phyloP scores from a whole-genome alignment of 2,329 filamentous ascomycete species.

The Calonectria naviculata region DNA sequence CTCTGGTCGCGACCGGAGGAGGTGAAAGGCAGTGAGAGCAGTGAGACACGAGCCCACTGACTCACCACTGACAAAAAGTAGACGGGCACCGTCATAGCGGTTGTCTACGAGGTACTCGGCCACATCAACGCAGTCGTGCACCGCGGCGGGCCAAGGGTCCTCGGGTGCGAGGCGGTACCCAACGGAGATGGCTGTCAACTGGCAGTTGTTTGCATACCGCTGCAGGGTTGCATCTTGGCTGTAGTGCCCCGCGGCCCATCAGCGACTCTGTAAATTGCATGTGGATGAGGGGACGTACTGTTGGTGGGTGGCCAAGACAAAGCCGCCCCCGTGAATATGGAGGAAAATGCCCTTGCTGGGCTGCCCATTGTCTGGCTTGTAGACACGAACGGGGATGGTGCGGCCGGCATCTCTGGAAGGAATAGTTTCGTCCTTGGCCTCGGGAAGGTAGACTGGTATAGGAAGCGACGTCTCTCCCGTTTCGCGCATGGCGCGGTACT shows the following conservation, averaged over 20 bases:
- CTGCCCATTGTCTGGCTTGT: background rate
- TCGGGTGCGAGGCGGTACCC: background rate
- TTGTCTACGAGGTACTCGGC: background rate
- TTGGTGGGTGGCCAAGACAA: background rate
- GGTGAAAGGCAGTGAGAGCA: background rate
- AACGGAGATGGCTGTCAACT: background rate
- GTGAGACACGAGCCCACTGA: background rate
- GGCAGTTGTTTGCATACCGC: background rate
- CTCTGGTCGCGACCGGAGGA: background rate
- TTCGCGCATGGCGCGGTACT: background rate
- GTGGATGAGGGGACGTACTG: background rate
- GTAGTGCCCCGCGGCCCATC: too few relatives aligned
- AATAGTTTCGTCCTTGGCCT: background rate
- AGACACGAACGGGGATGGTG: background rate
- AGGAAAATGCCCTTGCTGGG: background rate
- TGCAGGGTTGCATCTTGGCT: background rate
- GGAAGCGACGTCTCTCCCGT: background rate
- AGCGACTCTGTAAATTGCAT: too few relatives aligned
- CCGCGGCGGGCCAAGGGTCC: background rate
- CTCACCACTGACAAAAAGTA: background rate
- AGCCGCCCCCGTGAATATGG: slow-evolving; percentile 4
- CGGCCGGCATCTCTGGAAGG: background rate
- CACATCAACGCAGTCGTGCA: background rate
- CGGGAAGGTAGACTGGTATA: background rate
- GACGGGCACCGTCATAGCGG: background rate